phyloP scores from a whole-genome alignment of 1,284 basidiomycete genomes.

The Meripilus lineatus region DNA sequence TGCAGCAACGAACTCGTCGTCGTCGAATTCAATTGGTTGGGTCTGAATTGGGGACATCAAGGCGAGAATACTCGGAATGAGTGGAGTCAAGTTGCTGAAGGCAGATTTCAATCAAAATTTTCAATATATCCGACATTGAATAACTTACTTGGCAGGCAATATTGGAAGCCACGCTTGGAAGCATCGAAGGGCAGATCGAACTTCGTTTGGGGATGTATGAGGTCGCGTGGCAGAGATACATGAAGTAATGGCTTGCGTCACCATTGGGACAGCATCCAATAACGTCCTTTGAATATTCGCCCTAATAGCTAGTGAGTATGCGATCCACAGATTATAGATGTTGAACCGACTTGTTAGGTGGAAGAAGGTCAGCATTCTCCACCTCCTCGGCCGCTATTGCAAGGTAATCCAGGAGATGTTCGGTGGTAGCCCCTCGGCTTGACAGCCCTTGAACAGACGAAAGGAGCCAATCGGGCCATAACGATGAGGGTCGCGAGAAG shows the following conservation, averaged over 20 bases:
- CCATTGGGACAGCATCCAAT: conserved; percentile 59
- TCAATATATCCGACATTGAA: conserved; percentile 3
- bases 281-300: conserved; percentile 60
- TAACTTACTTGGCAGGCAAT: conserved; percentile 60
- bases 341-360: conserved; percentile 69
- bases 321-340: neutral
- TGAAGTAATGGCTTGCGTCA: conserved; percentile 60
- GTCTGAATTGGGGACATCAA: conserved; percentile 47
- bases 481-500: conserved; percentile 46
- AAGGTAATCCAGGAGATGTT: conserved; percentile 71
- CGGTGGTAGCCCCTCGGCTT: conserved; percentile 45
- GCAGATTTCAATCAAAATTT: neutral
- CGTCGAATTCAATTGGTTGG: conserved; percentile 33
- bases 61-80: conserved; percentile 58
- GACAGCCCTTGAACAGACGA: conserved; percentile 55
- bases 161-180: conserved; percentile 77
- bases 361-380: conserved; percentile 66
- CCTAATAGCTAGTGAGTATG: conserved; percentile 31
- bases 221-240: conserved; percentile 36
- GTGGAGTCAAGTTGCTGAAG: conserved; percentile 54
- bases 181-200: conserved; percentile 70
- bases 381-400: conserved; percentile 84
- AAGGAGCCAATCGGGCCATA: conserved; percentile 73
- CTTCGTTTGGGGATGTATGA: conserved; percentile 37
- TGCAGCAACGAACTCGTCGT: conserved; percentile 53